A percentile compares a stretch with the other conserved stretches of the same genome.
These are phyloP conservation scores for Amanita polypyramis DNA, from an alignment of 768 basidiomycete species.

Conservation along the genomic window DNA sequence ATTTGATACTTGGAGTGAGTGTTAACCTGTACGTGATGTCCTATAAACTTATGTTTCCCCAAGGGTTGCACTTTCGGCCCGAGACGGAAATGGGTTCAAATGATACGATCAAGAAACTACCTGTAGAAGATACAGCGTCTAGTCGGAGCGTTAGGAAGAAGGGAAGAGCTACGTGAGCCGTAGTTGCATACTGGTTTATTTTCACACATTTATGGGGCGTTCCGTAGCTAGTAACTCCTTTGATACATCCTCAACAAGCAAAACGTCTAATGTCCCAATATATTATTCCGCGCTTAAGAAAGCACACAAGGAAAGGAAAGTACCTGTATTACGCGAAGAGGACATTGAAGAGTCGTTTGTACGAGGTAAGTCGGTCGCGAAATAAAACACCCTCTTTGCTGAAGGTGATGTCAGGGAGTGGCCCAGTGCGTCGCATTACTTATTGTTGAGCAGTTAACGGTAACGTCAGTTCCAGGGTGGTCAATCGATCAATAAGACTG, in stretches of 20 bases:
- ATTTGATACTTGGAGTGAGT: constrained; percentile 50
- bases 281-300: constrained; percentile 65
- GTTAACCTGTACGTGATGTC: neutral
- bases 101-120: constrained; percentile 58
- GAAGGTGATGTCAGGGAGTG: constrained; percentile 47
- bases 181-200: constrained; percentile 25
- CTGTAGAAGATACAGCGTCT: constrained; percentile 26
- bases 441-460: neutral
- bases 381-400: neutral
- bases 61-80: constrained; percentile 64
- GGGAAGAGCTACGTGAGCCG: constrained; percentile 17
- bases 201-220: neutral
- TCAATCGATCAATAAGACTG: constrained; percentile 95
- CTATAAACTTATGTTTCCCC: neutral
- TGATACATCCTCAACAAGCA: constrained; percentile 12
- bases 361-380: constrained; percentile 41
- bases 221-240: constrained; percentile 8
- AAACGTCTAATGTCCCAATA: constrained; percentile 21
- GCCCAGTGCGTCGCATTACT: constrained; percentile 41
- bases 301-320: constrained; percentile 48
- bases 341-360: constrained; percentile 87
- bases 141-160: constrained; percentile 26
- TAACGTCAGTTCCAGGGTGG: constrained; percentile 47
- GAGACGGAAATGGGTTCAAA: constrained; percentile 88
- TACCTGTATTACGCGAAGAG: constrained; percentile 63